Conservation (phyloP, 768 basidiomycete genomes). For the Crucibulum laeve region DNA sequence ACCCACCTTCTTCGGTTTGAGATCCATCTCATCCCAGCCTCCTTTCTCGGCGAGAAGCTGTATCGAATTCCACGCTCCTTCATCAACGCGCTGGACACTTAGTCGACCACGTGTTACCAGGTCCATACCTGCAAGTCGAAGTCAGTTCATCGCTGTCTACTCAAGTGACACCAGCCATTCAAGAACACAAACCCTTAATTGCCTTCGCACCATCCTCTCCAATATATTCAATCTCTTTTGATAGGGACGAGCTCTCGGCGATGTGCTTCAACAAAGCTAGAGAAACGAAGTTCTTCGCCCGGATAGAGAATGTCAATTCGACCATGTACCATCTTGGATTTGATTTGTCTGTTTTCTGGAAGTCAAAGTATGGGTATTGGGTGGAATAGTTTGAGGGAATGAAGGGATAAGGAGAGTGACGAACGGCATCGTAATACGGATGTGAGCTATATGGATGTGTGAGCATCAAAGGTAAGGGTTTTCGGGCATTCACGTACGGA, state of each 20-base stretch:
- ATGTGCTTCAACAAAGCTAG: slow-evolving; percentile 70
- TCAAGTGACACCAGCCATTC: too few species aligned
- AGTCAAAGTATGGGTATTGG: not conserved
- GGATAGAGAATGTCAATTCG: slow-evolving; percentile 62
- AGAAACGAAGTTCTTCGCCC: slow-evolving; percentile 72
- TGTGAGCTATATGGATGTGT: slow-evolving; percentile 38
- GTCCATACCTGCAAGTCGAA: slow-evolving; percentile 55
- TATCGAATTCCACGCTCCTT: slow-evolving; percentile 63
- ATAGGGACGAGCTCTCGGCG: slow-evolving; percentile 38
- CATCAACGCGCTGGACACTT: slow-evolving; percentile 79
- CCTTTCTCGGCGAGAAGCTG: slow-evolving; percentile 60
- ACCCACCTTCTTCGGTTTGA: slow-evolving; percentile 30
- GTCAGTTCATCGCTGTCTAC: too few species aligned
- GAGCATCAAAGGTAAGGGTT: slow-evolving; percentile 1
- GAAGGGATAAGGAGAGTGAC: slow-evolving; percentile 14
- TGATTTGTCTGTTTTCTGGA: slow-evolving; percentile 70
- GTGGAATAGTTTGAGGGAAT: not conserved
- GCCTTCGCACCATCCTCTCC: slow-evolving; percentile 54
- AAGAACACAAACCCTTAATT: slow-evolving; percentile 49
- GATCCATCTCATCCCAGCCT: slow-evolving; percentile 65
- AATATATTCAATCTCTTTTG: slow-evolving; percentile 63
- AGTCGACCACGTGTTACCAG: slow-evolving; percentile 77
- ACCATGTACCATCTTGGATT: slow-evolving; percentile 95
- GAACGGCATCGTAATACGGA: slow-evolving; percentile 76
- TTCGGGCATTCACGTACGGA: slow-evolving; percentile 38